Evolutionary conservation across 345 rosid species (phyloP), one percentile per base, ranked within the genome.

Genomic region (Odontarrhena argentea): DNA sequence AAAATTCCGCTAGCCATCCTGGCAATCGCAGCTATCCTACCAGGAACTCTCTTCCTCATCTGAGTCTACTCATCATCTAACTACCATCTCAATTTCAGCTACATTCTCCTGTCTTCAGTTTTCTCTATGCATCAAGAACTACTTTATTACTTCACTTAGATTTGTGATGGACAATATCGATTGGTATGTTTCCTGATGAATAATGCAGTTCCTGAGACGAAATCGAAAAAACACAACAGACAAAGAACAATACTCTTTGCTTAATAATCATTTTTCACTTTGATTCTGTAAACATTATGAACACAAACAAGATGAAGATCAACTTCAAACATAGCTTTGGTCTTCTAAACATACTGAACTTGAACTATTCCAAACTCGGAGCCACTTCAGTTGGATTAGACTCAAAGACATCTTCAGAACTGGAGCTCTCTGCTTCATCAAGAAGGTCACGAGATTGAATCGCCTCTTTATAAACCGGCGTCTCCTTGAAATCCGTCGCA

Each of bases 331-430:
- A 58, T 38, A 49, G 24, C 55, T 55, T 18, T 65, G 34, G 37
- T 44, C 14, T 22, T 50, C 68, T 63, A 72, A 64, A 63, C 43
- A 55, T 22, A 55, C 32, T 49, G 46, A 64, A 32, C 65, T 52
- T 51, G 38, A 60, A 70, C 82, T 85, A 90, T 30, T 93, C 96
- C 86, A 88, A 82, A 78, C 92, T 85, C 63, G 95, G 97, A 1
- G 96, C 96, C 72, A 88, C 92, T 79, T 93, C 97, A 4, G 97
- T 90, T n/a, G 97, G 98, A 61, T 90, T 93, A n/a, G 94, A 88
- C 71, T 93, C 98, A 0, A 93, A 90, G 38, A 88, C 87, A 70
- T 92, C 97, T 69, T 93, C 97, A 0, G 96, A 71, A 66, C 65
- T 81, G 1, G 91, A 87, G 65, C 83, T 76, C 8, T 84, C 88